These are phyloP conservation scores for Vicia sativa DNA, from an alignment of 306 rosid species.

Conservation along the genomic window DNA sequence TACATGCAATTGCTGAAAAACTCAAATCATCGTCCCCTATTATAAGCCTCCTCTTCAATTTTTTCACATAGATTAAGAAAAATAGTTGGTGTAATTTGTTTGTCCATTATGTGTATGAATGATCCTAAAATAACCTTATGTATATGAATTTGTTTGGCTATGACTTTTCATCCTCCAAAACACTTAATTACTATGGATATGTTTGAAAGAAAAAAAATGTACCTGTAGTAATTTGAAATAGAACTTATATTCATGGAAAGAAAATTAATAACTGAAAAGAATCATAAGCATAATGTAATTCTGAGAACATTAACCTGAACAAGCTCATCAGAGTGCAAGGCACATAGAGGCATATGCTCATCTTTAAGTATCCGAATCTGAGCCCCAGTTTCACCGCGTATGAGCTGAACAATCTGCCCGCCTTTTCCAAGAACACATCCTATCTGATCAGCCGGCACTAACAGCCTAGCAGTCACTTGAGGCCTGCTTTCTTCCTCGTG, in stretches of 20 bases:
- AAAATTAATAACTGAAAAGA: neutral
- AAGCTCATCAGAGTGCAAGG: conserved; percentile 89
- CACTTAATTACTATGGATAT: neutral
- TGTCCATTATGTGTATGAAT: neutral
- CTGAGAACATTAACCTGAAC: conserved; percentile 65
- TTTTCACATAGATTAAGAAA: neutral
- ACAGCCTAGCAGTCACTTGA: conserved; percentile 79
- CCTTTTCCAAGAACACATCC: conserved; percentile 96
- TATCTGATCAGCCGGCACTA: conserved; percentile 97
- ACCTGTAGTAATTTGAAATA: neutral
- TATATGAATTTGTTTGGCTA: neutral
- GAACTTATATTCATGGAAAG: neutral
- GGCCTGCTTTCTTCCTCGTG: conserved; percentile 64
- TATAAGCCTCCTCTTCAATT: neutral
- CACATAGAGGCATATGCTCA: conserved; percentile 80
- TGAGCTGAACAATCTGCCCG: conserved; percentile 83
- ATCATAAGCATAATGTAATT: conserved; percentile 5
- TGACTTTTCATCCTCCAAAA: neutral
- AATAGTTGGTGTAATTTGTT: neutral
- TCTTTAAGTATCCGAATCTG: conserved; percentile 94
- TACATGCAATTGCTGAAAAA: conserved; percentile 16
- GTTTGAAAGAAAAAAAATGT: neutral
- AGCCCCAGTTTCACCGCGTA: conserved; percentile 90
- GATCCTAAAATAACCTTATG: neutral
- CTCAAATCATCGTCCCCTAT: neutral